phyloP scores from a whole-genome alignment of 2,329 filamentous ascomycete species.

The Camillea tinctor region DNA sequence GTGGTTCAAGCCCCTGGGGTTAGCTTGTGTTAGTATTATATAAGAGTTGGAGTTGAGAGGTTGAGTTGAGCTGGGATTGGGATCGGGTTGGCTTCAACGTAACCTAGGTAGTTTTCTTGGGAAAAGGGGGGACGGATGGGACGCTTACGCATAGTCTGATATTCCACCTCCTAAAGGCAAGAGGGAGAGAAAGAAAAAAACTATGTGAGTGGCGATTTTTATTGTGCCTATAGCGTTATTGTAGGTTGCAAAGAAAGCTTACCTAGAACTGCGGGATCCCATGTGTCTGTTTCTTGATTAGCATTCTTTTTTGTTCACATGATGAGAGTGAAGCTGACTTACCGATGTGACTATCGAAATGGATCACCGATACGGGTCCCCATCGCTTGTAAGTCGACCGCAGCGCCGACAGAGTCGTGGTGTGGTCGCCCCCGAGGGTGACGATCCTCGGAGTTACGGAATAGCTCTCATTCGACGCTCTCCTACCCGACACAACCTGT shows the following conservation, averaged over 20 bases:
- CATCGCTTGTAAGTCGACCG: constrained; percentile 56
- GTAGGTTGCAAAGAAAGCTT: constrained; percentile 16
- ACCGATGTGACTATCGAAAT: constrained; percentile 66
- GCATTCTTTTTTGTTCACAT: constrained; percentile 3
- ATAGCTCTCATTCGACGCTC: constrained; percentile 41
- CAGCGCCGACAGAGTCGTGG: constrained; percentile 60
- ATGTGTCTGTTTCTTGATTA: constrained; percentile 54
- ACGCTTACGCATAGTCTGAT: constrained; percentile 56
- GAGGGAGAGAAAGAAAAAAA: neutral
- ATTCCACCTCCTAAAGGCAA: constrained; percentile 47
- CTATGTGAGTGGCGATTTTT: constrained; percentile 5
- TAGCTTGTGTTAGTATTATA: neutral
- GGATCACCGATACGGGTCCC: constrained; percentile 60
- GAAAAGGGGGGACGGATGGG: neutral
- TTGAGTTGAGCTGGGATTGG: too few species aligned
- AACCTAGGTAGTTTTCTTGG: too few species aligned
- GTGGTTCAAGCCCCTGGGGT: constrained; percentile 52
- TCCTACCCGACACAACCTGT: constrained; percentile 33
- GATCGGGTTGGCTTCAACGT: too few species aligned
- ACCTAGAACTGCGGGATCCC: constrained; percentile 63
- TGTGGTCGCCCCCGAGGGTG: constrained; percentile 65
- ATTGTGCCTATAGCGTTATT: neutral
- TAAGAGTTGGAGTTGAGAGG: neutral
- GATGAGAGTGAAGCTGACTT: constrained; percentile 3
- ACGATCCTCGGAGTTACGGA: constrained; percentile 52